phyloP scores from a whole-genome alignment of 2,329 filamentous ascomycete genomes.

The Colletotrichum simmondsii region DNA sequence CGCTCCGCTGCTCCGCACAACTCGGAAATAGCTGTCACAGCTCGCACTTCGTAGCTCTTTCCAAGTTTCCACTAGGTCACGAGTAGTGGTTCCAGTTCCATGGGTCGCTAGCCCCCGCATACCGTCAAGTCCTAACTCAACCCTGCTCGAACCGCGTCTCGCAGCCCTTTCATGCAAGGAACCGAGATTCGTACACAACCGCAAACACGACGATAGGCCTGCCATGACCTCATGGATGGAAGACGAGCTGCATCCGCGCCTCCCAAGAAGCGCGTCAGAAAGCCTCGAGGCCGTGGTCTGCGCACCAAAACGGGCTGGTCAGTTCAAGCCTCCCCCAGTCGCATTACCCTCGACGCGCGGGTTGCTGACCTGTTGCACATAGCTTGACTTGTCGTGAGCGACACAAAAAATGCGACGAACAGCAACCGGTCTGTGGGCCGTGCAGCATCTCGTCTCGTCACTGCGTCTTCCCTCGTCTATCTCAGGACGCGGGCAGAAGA shows the following conservation, averaged over 20 bases:
- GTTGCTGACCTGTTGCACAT: background rate
- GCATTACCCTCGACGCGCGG: background rate
- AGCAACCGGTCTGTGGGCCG: slow-evolving; percentile 41
- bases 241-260: slow-evolving; percentile 17
- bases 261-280: slow-evolving; percentile 40
- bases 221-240: slow-evolving; percentile 29
- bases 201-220: background rate
- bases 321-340: slow-evolving; percentile 22
- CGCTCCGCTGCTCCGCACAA: background rate
- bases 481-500: slow-evolving; percentile 1
- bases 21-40: slow-evolving; percentile 15
- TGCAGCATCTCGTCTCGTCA: slow-evolving; percentile 38
- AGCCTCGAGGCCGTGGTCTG: slow-evolving; percentile 53
- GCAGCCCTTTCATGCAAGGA: slow-evolving; percentile 4
- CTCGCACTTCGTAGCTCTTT: background rate
- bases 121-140: background rate
- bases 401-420: slow-evolving; percentile 63
- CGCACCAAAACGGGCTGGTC: slow-evolving; percentile 55
- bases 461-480: slow-evolving; percentile 36
- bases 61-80: background rate
- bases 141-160: slow-evolving; percentile 22
- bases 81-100: background rate
- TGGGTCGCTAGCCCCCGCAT: background rate
- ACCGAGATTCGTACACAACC: background rate
- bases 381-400: slow-evolving; percentile 56